Conservation (phyloP, 2,329 filamentous ascomycete genomes). For the Calcarisporium arbuscula region DNA sequence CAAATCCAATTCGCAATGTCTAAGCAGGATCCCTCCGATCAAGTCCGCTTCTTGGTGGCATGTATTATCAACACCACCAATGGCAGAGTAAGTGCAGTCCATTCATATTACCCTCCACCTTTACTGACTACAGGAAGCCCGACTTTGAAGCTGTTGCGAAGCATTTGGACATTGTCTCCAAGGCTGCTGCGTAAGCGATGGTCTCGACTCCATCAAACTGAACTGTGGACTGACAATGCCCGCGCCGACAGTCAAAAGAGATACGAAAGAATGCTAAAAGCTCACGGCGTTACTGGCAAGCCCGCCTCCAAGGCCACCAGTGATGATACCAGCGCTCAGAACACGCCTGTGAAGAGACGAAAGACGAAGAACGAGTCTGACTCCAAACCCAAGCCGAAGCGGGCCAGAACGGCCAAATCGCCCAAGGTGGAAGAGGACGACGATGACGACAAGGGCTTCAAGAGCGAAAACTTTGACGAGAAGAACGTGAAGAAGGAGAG, state of each 20-base stretch:
- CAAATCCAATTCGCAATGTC: constrained; percentile 34
- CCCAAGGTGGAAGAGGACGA: constrained; percentile 18
- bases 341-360: constrained; percentile 20
- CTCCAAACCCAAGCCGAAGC: too few relatives aligned
- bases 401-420: constrained; percentile 15
- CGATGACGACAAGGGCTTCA: constrained; percentile 12
- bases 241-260: constrained; percentile 50
- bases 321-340: constrained; percentile 6
- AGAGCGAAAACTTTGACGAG: constrained; percentile 5
- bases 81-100: constrained; percentile 45
- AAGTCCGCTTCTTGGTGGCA: constrained; percentile 59
- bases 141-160: constrained; percentile 60
- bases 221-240: not conserved
- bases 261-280: constrained; percentile 60
- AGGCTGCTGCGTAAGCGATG: constrained; percentile 63
- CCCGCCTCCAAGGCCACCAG: constrained; percentile 7
- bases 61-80: constrained; percentile 57
- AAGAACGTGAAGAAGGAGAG: constrained; percentile 15
- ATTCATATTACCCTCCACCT: not conserved
- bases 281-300: constrained; percentile 38
- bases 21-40: constrained; percentile 42
- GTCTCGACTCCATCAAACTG: not conserved
- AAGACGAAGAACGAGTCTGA: constrained; percentile 21
- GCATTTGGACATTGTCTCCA: constrained; percentile 56
- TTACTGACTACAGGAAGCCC: constrained; percentile 37